Evolutionary conservation across 768 basidiomycete species (phyloP), one percentile per base, ranked within the genome.

Genomic region (Suillus subaureus): DNA sequence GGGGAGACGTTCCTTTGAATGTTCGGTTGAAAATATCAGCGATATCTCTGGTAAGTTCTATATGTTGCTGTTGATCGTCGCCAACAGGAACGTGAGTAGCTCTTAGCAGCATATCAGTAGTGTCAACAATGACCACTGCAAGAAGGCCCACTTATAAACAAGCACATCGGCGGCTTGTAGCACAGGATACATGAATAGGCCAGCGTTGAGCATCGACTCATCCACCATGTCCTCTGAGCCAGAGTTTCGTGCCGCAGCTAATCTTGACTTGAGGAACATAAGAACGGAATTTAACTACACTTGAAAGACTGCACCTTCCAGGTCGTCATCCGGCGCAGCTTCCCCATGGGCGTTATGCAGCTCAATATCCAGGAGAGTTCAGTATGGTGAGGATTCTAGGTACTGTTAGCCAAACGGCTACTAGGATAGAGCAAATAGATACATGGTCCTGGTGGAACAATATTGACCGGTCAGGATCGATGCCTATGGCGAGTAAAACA

Each of bases 1-100:
- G 74, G 0, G 82, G 79, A 0, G 70, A 47, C 12, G 80, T 77
- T 21, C 70, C 71, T 49, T 79, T 78, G 74, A 88, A 94, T 21
- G 83, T 84, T 9, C 86, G 83, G 74, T 98, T 98, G 80, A 97
- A 97, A 9, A 78, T 80, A 21, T 92, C 87, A 0, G 93, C 95
- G 13, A 97, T 79, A 70, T 96, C 94, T 37, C 94, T 88, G 21
- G 85, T 85, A 0, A 99, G 86, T 71, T 97, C 96, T 49, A 98
- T 85, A 72, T 99, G 97, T 79, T 99, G 97, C 26, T 88, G 87
- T 73, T 98, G 97, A 75, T 99, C 97, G 72, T 98, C 96, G 31
- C 97, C 97, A 6, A 99, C 96, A 0, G 97, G 97, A 1, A 99
- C 92, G 74, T 96, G 92, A 0, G 95, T 97, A 2, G 95, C 87